Conservation (phyloP, 352 stramenopile genomes). For the Globisporangium paroecandrum region DNA sequence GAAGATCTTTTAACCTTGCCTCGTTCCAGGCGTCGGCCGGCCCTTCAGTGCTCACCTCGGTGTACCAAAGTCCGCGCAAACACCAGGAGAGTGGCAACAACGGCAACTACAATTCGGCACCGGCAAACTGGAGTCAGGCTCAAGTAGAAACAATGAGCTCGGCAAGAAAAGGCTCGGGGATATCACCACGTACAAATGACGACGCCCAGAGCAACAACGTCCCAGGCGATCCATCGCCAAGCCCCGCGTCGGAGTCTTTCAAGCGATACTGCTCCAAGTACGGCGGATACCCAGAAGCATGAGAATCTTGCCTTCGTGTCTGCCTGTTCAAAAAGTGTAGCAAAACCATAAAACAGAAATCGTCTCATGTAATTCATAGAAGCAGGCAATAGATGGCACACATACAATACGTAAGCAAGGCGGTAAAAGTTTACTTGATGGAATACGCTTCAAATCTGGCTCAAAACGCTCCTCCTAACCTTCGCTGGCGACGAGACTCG, state of each 20-base stretch:
- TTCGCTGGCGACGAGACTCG: conserved; percentile 7
- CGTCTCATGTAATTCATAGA: conserved; percentile 6
- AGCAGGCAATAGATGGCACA: conserved; percentile 5
- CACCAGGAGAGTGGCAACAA: conserved; percentile 13
- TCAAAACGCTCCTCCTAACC: conserved; percentile 16
- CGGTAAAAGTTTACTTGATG: conserved; percentile 25
- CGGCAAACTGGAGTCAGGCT: conserved; percentile 43
- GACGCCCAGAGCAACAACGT: conserved; percentile 16
- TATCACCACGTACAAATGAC: neutral
- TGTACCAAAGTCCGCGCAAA: conserved; percentile 19
- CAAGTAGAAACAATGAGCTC: conserved; percentile 21
- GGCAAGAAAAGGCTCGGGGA: neutral
- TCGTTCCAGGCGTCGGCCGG: conserved; percentile 39
- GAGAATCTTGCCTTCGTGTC: neutral
- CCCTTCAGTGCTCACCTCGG: conserved; percentile 1
- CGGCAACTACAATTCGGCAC: conserved; percentile 13
- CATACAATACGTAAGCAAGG: neutral
- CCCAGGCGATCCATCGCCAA: conserved; percentile 23
- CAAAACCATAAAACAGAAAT: conserved; percentile 3
- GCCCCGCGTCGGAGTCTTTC: conserved; percentile 43
- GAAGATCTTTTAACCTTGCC: conserved; percentile 49
- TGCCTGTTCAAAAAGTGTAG: neutral
- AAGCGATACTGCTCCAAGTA: conserved; percentile 87
- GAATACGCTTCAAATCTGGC: conserved; percentile 11
- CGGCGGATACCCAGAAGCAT: conserved; percentile 69